A percentile compares a stretch with the other conserved stretches of the same genome.
Evolutionary conservation across 108 stramenopile genomes (phyloP).

Genomic region (Pseudonitzschia multiseries): DNA sequence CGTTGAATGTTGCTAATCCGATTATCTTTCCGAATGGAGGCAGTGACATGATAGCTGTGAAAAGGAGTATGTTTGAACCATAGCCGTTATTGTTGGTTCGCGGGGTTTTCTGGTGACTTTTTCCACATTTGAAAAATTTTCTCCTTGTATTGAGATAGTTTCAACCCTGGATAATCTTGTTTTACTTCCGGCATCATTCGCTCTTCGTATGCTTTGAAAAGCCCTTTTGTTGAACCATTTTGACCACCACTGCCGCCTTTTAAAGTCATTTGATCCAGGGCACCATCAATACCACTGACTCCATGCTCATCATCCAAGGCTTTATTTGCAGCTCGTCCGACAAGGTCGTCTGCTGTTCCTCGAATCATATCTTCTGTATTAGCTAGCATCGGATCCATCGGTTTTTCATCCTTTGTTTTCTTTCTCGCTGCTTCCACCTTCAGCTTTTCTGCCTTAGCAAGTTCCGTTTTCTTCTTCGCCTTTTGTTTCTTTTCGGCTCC

Average conservation of each 20-base stretch:
- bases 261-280: slow-evolving; percentile 36
- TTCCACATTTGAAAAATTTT: slow-evolving; percentile 90
- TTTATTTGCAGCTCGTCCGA: slow-evolving; percentile 62
- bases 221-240: slow-evolving; percentile 70
- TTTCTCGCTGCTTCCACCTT: slow-evolving; percentile 36
- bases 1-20: too few species aligned
- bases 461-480: slow-evolving; percentile 54
- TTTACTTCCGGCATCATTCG: slow-evolving; percentile 80
- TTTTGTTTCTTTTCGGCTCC: slow-evolving; percentile 84
- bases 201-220: slow-evolving; percentile 88
- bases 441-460: slow-evolving; percentile 54
- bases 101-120: slow-evolving; percentile 91
- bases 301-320: slow-evolving; percentile 48
- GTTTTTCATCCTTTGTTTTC: slow-evolving; percentile 38
- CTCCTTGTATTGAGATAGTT: slow-evolving; percentile 91
- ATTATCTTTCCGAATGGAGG: too few species aligned
- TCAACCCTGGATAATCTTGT: slow-evolving; percentile 86
- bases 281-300: slow-evolving; percentile 68
- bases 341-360: slow-evolving; percentile 37
- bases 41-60: too few species aligned
- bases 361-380: slow-evolving; percentile 57
- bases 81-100: slow-evolving; percentile 53
- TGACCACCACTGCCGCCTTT: slow-evolving; percentile 35
- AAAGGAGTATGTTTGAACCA: too few species aligned
- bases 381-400: slow-evolving; percentile 68